Base-by-base conservation (phyloP, 768 basidiomycete species). In the Macrolepiota albuminosa region DNA sequence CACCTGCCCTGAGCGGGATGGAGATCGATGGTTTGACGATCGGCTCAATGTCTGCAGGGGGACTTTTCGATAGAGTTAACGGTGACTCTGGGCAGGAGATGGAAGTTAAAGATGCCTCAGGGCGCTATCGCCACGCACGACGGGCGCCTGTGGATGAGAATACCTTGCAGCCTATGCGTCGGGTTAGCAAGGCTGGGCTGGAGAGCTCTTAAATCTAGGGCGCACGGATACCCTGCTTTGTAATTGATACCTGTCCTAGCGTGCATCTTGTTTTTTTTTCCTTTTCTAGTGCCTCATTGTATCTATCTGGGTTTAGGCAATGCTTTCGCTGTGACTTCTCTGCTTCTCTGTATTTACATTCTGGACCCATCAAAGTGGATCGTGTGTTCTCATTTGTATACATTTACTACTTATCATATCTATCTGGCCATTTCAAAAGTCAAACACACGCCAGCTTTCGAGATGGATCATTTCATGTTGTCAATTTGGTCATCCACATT, bases 131-230 rank as follows among this genome's bases (percentile, higher is more conserved):
- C 49, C 95, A 95, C 74, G 88, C 89, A 57, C 80, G 94, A 63
- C 81, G 88, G 47, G 92, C 93, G 33, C 94, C 95, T 2, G 93
- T 95, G 31, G 83, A 95, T 68, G 89, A 92, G 72, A 87, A 77
- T 46, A 96, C 95, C 39, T 73, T 96, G 63, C 94, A 96, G 71
- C 95, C 95, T 31, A 81, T 91, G 80, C 77, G 95, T 61, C 78
- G 95, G 63, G 94, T 94, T 61, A 94, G 91, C 71, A 97, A 97
- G 75, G 94, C 95, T 6, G 95, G 95, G 36, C 73, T 97, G 63
- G 95, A 97, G 77, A 93, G 86, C 68, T 81, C 78, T 33, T 59
- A 59, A 57, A 58, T 60, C 57, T 57, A 63, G 37, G 46, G 45
- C 31, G 39, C 45, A 43, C 18, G 24, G 54, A 58, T 63, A 63